Evolutionary conservation across 2,329 filamentous ascomycete species (phyloP), one percentile per base, ranked within the genome.

Genomic region (Epichloe hybrida): DNA sequence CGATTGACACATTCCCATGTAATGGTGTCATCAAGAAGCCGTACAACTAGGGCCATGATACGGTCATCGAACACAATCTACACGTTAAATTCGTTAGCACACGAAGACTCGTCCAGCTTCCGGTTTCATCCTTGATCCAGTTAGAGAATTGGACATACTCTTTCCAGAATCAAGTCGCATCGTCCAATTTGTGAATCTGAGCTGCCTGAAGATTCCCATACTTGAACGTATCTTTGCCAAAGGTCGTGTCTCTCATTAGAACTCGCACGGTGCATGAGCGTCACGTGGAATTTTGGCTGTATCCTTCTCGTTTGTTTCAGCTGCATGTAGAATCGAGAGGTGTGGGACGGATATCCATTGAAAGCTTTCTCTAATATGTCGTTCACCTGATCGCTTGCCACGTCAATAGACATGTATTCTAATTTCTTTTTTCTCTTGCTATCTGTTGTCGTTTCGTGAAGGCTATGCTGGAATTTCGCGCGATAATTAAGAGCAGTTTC

Each of bases 221-320:
- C 67, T n/a, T 75, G 69, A 5, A 64, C 65, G 58, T 96, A 91
- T 50, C 74, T 77, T 50, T 83, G 69, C 93, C 93, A 98, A 50
- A 91, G 72, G 8, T 83, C 77, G 0, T 82, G 76, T 55, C 83
- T 67, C 34, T 83, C 69, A 40, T 73, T 72, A 9, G 79, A 71
- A 3, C 71, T 72, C 11, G 83, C 81, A 45, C 84, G 83, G 66
- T 98, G 93, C 65, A 96, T 88, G 39, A 98, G 77, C 0, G 93
- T 98, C 52, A 98, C 87, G 64, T 98, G 93, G 65, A 97, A 98
- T 40, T 82, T 76, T n/a, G 76, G 63, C 66, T 97, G 91, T 5
- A 97, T 69, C 50, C 93, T 86, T 20, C 83, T 77, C 2, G 75
- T 77, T 57, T 84, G 76, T 64, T 85, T 79, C 36, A 98, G 76